These are phyloP conservation scores for Olyra latifolia DNA, from an alignment of 176 grass and related monocot species.

Conservation along the genomic window DNA sequence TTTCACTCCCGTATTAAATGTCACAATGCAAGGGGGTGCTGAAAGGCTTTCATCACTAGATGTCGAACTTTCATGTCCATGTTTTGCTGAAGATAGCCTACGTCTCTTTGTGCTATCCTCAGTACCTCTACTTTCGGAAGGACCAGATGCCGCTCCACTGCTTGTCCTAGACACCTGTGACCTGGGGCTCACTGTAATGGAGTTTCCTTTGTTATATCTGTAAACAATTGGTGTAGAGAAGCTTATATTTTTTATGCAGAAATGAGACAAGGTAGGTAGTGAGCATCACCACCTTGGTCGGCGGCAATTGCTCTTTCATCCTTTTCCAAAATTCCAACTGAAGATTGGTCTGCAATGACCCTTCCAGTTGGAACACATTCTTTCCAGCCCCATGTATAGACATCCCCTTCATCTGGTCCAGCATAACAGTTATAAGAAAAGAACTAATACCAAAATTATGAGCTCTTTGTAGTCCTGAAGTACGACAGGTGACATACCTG, in stretches of 20 bases:
- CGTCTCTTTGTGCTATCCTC: conserved; percentile 87
- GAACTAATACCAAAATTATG: background rate
- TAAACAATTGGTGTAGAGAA: conserved; percentile 43
- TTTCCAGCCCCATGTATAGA: conserved; percentile 99
- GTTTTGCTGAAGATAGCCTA: conserved; percentile 79
- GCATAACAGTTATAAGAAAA: conserved; percentile 34
- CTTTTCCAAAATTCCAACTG: conserved; percentile 66
- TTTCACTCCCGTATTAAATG: conserved; percentile 78
- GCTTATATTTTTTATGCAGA: conserved; percentile 38
- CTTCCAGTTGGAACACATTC: conserved; percentile 94
- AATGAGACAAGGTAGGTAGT: conserved; percentile 8
- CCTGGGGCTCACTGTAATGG: conserved; percentile 85
- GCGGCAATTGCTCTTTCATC: conserved; percentile 53
- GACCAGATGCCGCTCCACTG: conserved; percentile 55
- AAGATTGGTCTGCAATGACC: conserved; percentile 54
- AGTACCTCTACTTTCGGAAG: conserved; percentile 69
- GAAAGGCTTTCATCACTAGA: conserved; percentile 89
- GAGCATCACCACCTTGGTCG: conserved; percentile 70
- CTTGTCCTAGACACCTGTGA: conserved; percentile 73
- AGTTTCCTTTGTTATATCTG: conserved; percentile 53
- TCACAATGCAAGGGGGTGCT: conserved; percentile 81
- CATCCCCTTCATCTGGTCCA: conserved; percentile 75
- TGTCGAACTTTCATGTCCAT: conserved; percentile 76
- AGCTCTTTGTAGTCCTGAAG: background rate
- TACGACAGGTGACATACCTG: conserved; percentile 49